Conservation (phyloP, 2,329 filamentous ascomycete genomes). For the Penicillium sp. region DNA sequence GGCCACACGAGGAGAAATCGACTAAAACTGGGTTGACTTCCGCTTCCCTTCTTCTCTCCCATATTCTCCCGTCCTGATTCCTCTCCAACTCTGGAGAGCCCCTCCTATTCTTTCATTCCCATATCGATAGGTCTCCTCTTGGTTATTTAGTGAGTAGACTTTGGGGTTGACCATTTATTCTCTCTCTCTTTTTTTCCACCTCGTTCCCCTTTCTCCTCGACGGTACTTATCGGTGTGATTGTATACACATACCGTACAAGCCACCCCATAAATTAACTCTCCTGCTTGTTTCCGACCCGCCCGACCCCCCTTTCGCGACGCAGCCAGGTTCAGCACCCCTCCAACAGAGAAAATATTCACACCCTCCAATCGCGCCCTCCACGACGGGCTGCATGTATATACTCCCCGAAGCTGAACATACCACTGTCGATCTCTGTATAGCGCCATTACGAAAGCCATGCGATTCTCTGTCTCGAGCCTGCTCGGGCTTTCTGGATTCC, state of each 20-base stretch:
- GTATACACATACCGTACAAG: neutral
- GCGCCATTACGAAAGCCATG: conserved; percentile 22
- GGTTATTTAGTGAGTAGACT: neutral
- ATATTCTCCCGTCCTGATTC: neutral
- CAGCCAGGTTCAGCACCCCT: neutral
- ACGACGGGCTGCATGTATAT: conserved; percentile 7
- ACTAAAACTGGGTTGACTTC: conserved; percentile 1
- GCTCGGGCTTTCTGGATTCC: conserved; percentile 26
- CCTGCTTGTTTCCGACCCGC: neutral
- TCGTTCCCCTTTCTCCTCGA: neutral
- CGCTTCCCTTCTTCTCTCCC: neutral
- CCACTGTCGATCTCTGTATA: conserved; percentile 3
- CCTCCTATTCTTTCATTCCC: neutral
- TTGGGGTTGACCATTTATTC: neutral
- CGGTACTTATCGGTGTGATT: neutral
- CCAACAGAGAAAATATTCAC: neutral
- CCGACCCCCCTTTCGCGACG: neutral
- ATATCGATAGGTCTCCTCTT: neutral
- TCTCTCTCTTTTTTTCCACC: neutral
- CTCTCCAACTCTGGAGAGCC: neutral
- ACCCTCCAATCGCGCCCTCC: neutral
- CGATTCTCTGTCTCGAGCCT: conserved; percentile 22
- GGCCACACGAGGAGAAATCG: conserved; percentile 17
- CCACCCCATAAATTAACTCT: no score
- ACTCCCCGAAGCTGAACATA: neutral